Conservation (phyloP, 805 yeast species). For the Isabelozyma pseudorhagii region DNA sequence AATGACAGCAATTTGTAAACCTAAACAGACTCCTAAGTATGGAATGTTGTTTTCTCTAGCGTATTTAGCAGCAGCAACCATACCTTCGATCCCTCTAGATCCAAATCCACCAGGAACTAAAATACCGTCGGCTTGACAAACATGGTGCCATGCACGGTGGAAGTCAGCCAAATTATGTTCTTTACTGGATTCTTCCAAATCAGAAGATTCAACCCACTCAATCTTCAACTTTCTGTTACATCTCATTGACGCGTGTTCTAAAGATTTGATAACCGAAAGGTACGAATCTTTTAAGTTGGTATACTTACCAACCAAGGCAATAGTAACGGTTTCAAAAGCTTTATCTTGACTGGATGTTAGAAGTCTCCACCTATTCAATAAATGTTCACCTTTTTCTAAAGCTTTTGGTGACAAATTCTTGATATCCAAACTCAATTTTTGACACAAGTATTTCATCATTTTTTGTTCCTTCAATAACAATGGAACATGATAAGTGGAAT, state of each 20-base stretch:
- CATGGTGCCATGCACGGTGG: slow-evolving; percentile 93
- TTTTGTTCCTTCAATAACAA: slow-evolving; percentile 83
- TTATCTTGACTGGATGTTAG: slow-evolving; percentile 79
- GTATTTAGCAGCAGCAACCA: slow-evolving; percentile 95
- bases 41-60: slow-evolving; percentile 97
- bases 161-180: slow-evolving; percentile 65
- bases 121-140: slow-evolving; percentile 93
- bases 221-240: slow-evolving; percentile 81
- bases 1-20: slow-evolving; percentile 94
- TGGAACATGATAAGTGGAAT: slow-evolving; percentile 97
- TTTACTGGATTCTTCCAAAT: slow-evolving; percentile 75
- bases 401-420: slow-evolving; percentile 42
- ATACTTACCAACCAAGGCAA: slow-evolving; percentile 97
- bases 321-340: slow-evolving; percentile 81
- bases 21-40: slow-evolving; percentile 94
- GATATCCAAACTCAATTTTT: slow-evolving; percentile 60
- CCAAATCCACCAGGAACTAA: slow-evolving; percentile 99
- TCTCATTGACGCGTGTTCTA: slow-evolving; percentile 93
- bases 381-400: slow-evolving; percentile 58
- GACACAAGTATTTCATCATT: slow-evolving; percentile 67
- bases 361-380: slow-evolving; percentile 75
- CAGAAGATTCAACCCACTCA: slow-evolving; percentile 94
- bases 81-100: slow-evolving; percentile 95
- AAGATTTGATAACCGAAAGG: slow-evolving; percentile 88
- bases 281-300: slow-evolving; percentile 94